Base-by-base conservation (phyloP, 129 eudicot species). In the Centaurea solstitialis region DNA sequence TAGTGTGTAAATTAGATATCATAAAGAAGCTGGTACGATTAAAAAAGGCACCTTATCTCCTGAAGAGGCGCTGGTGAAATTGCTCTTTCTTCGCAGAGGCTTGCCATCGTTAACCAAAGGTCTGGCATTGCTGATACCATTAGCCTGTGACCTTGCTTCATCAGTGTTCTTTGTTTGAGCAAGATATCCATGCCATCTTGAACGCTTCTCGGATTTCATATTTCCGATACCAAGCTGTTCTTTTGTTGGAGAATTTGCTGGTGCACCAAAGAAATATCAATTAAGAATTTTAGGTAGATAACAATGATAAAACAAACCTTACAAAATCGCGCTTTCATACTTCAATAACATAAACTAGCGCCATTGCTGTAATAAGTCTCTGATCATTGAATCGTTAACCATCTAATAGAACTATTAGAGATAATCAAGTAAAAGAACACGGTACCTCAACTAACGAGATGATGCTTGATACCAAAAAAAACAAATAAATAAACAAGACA, bases 1-100 rank as follows among this genome's bases (percentile, higher is more conserved):
- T 39, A 38, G 40, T 23, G 70, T 22, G 70, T 50, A 76, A 23
- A 64, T 39, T 15, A 20, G 15, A 22, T 37, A 61, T n/a, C 21
- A 47, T 50, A 77, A 41, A 67, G 20, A 78, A 33, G 61, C 28
- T 22, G 76, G 74, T 59, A 74, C 7, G 71, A 45, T 35, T 21
- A 74, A 1, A 18, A 61, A 28, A 64, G 13, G 79, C 65, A 93
- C 98, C 94, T 88, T 89, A 37, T 81, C 88, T 43, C 74, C 75
- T 0, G 72, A 67, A 12, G 84, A 26, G 53, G 77, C n/a, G 80
- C 81, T 74, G 68, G 77, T 79, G 73, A 72, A 80, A 70, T 45
- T 65, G 79, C 37, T 78, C 70, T 69, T 81, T 73, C 88, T 89
- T 80, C 38, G 62, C 68, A 39, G 80, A 47, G 82, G 75, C 69